A percentile compares a stretch with the other conserved stretches of the same genome.
Conservation (phyloP, 164 flowering plant genomes). For the Vitis rupestris region DNA sequence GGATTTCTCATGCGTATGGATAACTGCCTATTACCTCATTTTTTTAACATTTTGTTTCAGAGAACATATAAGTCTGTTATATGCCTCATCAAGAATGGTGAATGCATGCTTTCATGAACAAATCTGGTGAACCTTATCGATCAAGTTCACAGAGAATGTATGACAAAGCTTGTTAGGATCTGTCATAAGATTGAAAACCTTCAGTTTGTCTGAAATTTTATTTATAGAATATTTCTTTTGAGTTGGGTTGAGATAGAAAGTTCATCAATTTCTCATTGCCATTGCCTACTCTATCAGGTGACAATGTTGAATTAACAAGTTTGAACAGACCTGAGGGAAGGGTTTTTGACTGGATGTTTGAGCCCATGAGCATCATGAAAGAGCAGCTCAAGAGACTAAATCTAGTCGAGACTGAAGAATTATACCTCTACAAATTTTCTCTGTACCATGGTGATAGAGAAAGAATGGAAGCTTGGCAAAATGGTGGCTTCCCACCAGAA, state of each 20-base stretch:
- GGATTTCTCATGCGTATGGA: conserved; percentile 43
- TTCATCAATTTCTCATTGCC: not conserved
- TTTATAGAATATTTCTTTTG: no score
- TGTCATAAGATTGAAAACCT: no score
- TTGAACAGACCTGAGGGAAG: conserved; percentile 44
- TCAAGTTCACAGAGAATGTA: not conserved
- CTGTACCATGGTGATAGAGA: conserved; percentile 25
- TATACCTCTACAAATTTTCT: conserved; percentile 27
- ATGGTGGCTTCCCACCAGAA: conserved; percentile 39
- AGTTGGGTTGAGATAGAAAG: not conserved
- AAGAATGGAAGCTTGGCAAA: conserved; percentile 34
- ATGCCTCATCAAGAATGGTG: not conserved
- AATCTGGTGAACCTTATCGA: not conserved
- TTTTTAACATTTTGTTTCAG: not conserved
- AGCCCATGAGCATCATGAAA: conserved; percentile 39
- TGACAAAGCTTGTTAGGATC: no score
- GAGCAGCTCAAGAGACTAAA: conserved; percentile 35
- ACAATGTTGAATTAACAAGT: conserved; percentile 29
- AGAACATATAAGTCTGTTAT: not conserved
- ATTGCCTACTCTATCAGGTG: conserved; percentile 27
- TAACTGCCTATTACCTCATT: not conserved
- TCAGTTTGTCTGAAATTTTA: no score
- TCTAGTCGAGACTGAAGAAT: conserved; percentile 25
- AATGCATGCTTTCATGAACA: not conserved
- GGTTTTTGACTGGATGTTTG: conserved; percentile 47